Conservation (phyloP, 352 stramenopile species). For the Globisporangium okanoganense region DNA sequence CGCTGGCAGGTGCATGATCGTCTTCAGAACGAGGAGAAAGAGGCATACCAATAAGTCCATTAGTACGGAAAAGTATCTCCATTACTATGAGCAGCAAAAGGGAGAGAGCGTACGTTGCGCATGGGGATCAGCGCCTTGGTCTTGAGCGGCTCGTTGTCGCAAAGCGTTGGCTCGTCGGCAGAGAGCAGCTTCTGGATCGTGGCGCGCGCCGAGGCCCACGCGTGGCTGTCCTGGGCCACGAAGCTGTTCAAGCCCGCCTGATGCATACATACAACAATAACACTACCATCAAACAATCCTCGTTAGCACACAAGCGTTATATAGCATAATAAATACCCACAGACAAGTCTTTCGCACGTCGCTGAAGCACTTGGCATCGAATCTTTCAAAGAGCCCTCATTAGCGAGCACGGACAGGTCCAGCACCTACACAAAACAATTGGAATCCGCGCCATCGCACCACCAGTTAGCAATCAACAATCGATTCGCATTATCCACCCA, state of each 20-base stretch:
- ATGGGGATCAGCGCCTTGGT: conserved; percentile 80
- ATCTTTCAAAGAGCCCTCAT: conserved; percentile 85
- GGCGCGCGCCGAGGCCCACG: conserved; percentile 86
- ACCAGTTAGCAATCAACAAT: not conserved
- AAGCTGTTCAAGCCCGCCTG: conserved; percentile 90
- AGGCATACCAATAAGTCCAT: not conserved
- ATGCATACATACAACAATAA: conserved; percentile 18
- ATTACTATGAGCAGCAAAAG: too few relatives aligned
- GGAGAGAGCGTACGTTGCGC: conserved; percentile 29
- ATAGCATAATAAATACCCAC: too few relatives aligned
- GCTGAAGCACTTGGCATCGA: conserved; percentile 77
- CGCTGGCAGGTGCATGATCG: conserved; percentile 91
- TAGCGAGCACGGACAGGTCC: conserved; percentile 87
- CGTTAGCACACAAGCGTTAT: not conserved
- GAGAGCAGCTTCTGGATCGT: conserved; percentile 88
- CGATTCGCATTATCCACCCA: not conserved
- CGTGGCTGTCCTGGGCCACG: conserved; percentile 83
- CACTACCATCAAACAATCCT: too few relatives aligned
- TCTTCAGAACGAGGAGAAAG: conserved; percentile 9
- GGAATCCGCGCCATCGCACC: too few relatives aligned
- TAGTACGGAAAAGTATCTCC: too few relatives aligned
- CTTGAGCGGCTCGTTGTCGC: conserved; percentile 73
- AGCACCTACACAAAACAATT: conserved; percentile 44
- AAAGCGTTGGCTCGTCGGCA: conserved; percentile 61
- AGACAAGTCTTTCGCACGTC: conserved; percentile 19